Percentiles rank a stretch among this genome's conserved stretches.
Evolutionary conservation across 2,329 filamentous ascomycete genomes (phyloP).

Genomic region (Paracoccidioides lutzii): DNA sequence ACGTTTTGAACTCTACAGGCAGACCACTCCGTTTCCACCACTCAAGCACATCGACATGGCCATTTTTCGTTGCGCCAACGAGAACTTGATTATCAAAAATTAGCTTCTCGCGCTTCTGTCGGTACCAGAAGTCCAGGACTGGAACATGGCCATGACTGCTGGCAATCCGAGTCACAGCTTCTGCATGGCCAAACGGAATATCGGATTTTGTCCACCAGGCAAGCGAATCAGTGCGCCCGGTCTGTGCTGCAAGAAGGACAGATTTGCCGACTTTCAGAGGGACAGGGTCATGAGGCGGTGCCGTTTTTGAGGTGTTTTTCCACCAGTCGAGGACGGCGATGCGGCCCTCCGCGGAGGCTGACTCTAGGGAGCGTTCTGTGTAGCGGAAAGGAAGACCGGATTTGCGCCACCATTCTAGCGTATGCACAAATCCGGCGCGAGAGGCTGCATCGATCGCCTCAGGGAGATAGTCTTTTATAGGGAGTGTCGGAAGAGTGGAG

Average conservation of each 20-base stretch:
- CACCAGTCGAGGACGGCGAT: constrained; percentile 88
- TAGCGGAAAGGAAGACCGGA: constrained; percentile 70
- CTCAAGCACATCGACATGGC: constrained; percentile 70
- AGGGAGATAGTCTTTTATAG: constrained; percentile 72
- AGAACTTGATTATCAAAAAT: constrained; percentile 74
- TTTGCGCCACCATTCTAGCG: constrained; percentile 85
- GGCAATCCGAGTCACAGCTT: constrained; percentile 71
- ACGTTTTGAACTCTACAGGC: constrained; percentile 82
- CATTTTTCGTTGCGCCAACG: constrained; percentile 75
- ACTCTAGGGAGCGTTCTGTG: constrained; percentile 75
- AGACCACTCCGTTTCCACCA: constrained; percentile 73
- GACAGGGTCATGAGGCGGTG: constrained; percentile 40
- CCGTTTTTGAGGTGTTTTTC: constrained; percentile 54
- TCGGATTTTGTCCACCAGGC: constrained; percentile 80
- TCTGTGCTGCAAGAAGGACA: constrained; percentile 70
- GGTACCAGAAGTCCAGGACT: constrained; percentile 72
- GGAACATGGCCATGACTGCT: constrained; percentile 73
- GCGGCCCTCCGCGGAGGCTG: constrained; percentile 72
- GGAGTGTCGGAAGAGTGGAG: constrained; percentile 65
- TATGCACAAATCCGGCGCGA: constrained; percentile 67
- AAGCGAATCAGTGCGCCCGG: constrained; percentile 63
- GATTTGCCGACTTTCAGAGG: constrained; percentile 71
- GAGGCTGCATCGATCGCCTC: constrained; percentile 83
- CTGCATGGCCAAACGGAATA: constrained; percentile 66
- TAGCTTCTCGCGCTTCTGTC: constrained; percentile 60